Conservation (phyloP, 345 rosid species). For the Brassica nigra region DNA sequence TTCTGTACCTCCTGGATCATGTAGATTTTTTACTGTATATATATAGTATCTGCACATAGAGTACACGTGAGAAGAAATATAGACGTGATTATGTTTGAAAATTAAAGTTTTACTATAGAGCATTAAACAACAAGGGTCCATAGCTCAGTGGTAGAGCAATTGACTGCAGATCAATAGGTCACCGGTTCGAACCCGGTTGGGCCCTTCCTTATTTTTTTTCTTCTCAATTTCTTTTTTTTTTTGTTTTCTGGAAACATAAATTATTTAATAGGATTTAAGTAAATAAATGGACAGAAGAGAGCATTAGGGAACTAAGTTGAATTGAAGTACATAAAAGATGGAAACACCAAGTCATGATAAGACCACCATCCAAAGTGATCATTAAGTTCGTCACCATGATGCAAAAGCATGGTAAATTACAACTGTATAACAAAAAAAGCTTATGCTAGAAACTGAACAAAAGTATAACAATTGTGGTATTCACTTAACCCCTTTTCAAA, state of each 20-base stretch:
- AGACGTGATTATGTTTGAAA: no score
- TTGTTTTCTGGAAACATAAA: background rate
- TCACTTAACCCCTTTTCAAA: background rate
- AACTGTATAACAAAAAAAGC: background rate
- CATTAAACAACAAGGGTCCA: slow-evolving; percentile 38
- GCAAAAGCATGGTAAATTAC: background rate
- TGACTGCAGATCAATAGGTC: slow-evolving; percentile 94
- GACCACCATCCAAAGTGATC: background rate
- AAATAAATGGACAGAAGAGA: background rate
- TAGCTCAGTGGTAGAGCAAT: slow-evolving; percentile 95
- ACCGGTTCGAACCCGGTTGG: slow-evolving; percentile 61
- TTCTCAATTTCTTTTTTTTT: background rate
- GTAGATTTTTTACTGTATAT: background rate
- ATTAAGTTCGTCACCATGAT: background rate
- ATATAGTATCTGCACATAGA: background rate
- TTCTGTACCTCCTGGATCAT: background rate
- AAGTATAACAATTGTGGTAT: background rate
- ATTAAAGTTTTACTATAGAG: background rate
- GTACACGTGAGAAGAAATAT: background rate
- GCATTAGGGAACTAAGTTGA: background rate
- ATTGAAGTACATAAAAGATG: background rate
- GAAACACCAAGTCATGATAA: background rate
- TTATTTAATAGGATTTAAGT: background rate
- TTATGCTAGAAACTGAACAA: background rate
- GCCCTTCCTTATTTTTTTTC: slow-evolving; percentile 21